Percentiles rank a stretch among this genome's conserved stretches.
Evolutionary conservation across 2,329 filamentous ascomycete genomes (phyloP).

Genomic region (Ilyonectria robusta): DNA sequence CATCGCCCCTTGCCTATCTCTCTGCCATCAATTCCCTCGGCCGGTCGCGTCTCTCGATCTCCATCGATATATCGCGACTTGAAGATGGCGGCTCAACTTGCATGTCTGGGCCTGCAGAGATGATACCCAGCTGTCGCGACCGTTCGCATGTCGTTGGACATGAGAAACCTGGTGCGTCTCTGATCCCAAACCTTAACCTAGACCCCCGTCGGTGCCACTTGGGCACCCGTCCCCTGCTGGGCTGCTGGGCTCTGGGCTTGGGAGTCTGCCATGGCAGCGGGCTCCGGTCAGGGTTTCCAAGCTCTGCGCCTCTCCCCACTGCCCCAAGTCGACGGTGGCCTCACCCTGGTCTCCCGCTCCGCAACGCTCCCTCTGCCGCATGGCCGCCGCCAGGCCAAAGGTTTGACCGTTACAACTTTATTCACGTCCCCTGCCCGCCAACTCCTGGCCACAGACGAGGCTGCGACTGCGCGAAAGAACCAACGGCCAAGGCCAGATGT

Average conservation of each 20-base stretch:
- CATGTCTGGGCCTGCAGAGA: background rate
- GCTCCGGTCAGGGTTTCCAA: slow-evolving; percentile 47
- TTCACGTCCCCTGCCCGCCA: slow-evolving; percentile 28
- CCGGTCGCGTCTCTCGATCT: background rate
- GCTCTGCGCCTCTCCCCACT: slow-evolving; percentile 43
- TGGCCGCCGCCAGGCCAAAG: slow-evolving; percentile 40
- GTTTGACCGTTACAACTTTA: slow-evolving; percentile 44
- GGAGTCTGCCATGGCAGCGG: slow-evolving; percentile 38
- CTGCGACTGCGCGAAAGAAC: background rate
- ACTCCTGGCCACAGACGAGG: slow-evolving; percentile 9
- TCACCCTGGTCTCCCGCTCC: slow-evolving; percentile 49
- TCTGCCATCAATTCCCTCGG: background rate
- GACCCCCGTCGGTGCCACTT: slow-evolving; percentile 41
- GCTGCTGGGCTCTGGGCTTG: slow-evolving; percentile 30
- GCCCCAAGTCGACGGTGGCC: slow-evolving; percentile 43
- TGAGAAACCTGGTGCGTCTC: slow-evolving; percentile 25
- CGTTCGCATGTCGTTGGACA: slow-evolving; percentile 24
- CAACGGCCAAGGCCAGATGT: background rate
- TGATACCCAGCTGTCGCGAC: slow-evolving; percentile 2
- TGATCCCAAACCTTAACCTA: slow-evolving; percentile 29
- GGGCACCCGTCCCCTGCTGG: slow-evolving; percentile 42
- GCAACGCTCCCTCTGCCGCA: slow-evolving; percentile 30
- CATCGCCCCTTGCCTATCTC: slow-evolving; percentile 23
- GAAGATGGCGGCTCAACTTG: background rate
- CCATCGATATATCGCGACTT: background rate